Evolutionary conservation across 2,329 filamentous ascomycete genomes (phyloP), one percentile per base, ranked within the genome.

Genomic region (Pyrenochaeta sp.): DNA sequence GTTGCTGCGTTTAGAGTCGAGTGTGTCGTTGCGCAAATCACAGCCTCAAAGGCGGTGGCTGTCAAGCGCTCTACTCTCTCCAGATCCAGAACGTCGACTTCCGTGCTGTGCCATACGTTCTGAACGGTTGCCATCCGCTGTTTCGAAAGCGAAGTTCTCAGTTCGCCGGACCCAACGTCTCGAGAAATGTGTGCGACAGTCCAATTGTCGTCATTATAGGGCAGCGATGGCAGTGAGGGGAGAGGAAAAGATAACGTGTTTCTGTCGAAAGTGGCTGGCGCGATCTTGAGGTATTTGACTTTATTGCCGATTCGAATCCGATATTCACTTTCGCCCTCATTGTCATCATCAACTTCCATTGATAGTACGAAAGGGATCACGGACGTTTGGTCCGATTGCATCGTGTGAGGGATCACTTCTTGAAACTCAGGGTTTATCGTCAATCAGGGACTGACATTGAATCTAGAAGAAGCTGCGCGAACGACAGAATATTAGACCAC

Each of bases 41-140:
- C 14, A 34, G 54, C 57, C 53, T 65, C 55, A 43, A 61, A 60
- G 36, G 47, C 52, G 20, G 41, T 51, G 50, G 51, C 50, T 15
- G 56, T 65, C 41, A 67, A 58, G 35, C 50, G 50, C 42, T 63
- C 44, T 22, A 43, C 60, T 42, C 46, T 68, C 17, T 58, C 44
- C 31, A 69, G 44, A 22, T 62, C 43, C 24, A 68, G 45, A 48
- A 47, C 61, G 51, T 65, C 36, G 28, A 68, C 45, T 18, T 24
- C 35, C 10, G 28, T 37, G 28, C 49, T 48, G 45, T 69, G 62
- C 63, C 59, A 69, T 35, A 54, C 30, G 38, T 38, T 45, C 42
- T 54, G 46, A 23, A 68, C 55, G 34, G 53, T 52, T 35, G 58
- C 44, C 32, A 66, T 44, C 49, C 27, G 38, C 51, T 46, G 47